Base-by-base conservation (phyloP, 2,329 filamentous ascomycete genomes). In the Leptographium flavum region DNA sequence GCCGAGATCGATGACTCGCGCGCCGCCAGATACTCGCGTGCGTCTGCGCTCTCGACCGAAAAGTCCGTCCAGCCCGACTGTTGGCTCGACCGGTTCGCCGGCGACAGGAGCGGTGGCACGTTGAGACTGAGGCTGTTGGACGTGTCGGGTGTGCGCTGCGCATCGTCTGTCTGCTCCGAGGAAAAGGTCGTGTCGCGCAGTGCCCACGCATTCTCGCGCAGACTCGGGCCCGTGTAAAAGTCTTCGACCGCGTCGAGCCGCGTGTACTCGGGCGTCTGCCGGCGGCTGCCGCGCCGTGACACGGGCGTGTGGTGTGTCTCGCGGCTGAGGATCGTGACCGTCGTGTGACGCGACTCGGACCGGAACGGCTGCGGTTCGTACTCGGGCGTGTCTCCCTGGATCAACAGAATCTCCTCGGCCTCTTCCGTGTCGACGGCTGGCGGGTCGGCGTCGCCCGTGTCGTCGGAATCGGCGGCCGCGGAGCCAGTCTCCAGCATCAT, bases 11-110 rank as follows among this genome's bases (percentile, higher is more conserved):
- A n/a, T n/a, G n/a, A 15, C 28, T 53, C 45, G 27, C 38, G 47
- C 1, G 47, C 43, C 7, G 41, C 42, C 4, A 48, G 19, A 21
- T 47, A 50, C 5, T 61, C 58, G 6, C 60, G 61, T 32, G 61
- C 61, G 27, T 73, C 69, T 19, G 62, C 65, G 47, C 71, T 76
- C 15, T 73, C 71, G 10, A 77, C 61, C 0, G 74, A 75, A 48
- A 73, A 70, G 53, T 79, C 74, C 23, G 74, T 78, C 74, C 74
- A 79, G n/a, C 66, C 63, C 2, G 74, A 76, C 45, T 71, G 68
- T 41, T 74, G 70, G 50, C 74, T 78, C 19, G 61, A 58, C 32
- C 73, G 65, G 47, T 75, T 63, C 48, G 61, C 58, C 36, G 66
- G 58, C 43, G 64, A 55, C 42, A 65, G 54, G 52, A 65, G 57